These are phyloP conservation scores for Acidiella bohemica DNA, from an alignment of 495 filamentous ascomycete genomes.

Conservation along the genomic window DNA sequence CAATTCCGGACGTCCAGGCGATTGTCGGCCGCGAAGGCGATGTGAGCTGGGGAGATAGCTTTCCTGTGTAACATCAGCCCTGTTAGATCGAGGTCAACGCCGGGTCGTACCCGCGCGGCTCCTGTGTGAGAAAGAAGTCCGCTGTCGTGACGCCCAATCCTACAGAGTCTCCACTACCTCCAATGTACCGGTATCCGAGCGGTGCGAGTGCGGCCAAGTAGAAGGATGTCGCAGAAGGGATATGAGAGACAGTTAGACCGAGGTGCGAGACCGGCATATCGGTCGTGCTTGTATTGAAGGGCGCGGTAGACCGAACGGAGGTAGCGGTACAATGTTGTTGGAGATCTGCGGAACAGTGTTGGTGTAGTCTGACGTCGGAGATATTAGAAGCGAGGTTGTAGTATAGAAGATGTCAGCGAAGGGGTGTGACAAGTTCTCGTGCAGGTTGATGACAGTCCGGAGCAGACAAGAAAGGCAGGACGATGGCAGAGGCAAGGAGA, in stretches of 20 bases:
- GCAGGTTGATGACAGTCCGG: too few relatives aligned
- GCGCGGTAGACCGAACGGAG: too few relatives aligned
- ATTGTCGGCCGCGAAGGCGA: slow-evolving; percentile 44
- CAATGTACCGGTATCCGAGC: slow-evolving; percentile 58
- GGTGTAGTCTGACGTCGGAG: too few relatives aligned
- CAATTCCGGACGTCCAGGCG: slow-evolving; percentile 44
- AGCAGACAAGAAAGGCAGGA: too few relatives aligned
- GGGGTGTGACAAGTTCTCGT: neutral
- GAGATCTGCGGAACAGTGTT: too few relatives aligned
- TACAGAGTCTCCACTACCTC: slow-evolving; percentile 33
- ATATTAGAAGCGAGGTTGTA: neutral
- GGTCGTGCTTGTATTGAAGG: too few relatives aligned
- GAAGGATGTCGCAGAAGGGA: slow-evolving; percentile 66
- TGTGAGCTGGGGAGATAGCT: slow-evolving; percentile 36
- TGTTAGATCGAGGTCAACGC: neutral
- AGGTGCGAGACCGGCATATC: slow-evolving; percentile 47
- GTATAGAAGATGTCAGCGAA: neutral
- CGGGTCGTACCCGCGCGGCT: slow-evolving; percentile 6
- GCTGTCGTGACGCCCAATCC: slow-evolving; percentile 37
- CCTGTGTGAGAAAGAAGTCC: slow-evolving; percentile 12
- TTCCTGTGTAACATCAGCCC: neutral
- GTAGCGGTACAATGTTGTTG: slow-evolving; percentile 16
- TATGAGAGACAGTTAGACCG: slow-evolving; percentile 55
- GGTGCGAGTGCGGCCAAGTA: slow-evolving; percentile 64
- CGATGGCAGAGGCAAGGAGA: too few relatives aligned